A percentile compares a stretch with the other conserved stretches of the same genome.
These are phyloP conservation scores for Senna tora DNA, from an alignment of 306 rosid genomes.

Conservation along the genomic window DNA sequence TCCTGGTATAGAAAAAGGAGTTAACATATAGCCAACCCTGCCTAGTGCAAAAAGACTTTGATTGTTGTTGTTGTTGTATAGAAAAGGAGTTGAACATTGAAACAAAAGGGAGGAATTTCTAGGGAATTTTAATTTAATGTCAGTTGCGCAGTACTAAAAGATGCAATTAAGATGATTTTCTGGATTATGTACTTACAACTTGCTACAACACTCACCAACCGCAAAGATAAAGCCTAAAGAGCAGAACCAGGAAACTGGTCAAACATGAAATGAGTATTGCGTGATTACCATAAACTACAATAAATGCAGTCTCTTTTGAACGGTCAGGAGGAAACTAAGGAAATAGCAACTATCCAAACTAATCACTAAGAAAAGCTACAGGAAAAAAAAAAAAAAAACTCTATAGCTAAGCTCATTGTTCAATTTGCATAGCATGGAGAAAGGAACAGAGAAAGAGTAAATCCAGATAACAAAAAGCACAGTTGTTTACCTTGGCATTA, in stretches of 20 bases:
- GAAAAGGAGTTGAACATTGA: not conserved
- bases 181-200: not conserved
- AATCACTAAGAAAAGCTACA: slow-evolving; percentile 10
- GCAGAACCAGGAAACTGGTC: slow-evolving; percentile 2
- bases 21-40: too few species aligned
- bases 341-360: slow-evolving; percentile 26
- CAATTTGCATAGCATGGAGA: slow-evolving; percentile 3
- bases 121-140: slow-evolving; percentile 10
- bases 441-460: not conserved
- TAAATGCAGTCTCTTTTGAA: not conserved
- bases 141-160: not conserved
- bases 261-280: not conserved
- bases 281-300: slow-evolving; percentile 3
- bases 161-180: not conserved
- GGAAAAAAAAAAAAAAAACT: slow-evolving; percentile 23
- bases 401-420: slow-evolving; percentile 18
- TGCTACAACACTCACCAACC: slow-evolving; percentile 7
- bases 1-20: not conserved
- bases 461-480: not conserved
- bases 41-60: too few species aligned
- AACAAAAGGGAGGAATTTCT: slow-evolving; percentile 3
- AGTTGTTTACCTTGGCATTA: slow-evolving; percentile 64
- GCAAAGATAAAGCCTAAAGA: slow-evolving; percentile 17
- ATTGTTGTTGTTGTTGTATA: too few species aligned
- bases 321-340: not conserved